Percentiles rank a stretch among this genome's conserved stretches.
These are phyloP conservation scores for Persicaria tinctoria DNA, from an alignment of 148 eudicot genomes.

Conservation along the genomic window DNA sequence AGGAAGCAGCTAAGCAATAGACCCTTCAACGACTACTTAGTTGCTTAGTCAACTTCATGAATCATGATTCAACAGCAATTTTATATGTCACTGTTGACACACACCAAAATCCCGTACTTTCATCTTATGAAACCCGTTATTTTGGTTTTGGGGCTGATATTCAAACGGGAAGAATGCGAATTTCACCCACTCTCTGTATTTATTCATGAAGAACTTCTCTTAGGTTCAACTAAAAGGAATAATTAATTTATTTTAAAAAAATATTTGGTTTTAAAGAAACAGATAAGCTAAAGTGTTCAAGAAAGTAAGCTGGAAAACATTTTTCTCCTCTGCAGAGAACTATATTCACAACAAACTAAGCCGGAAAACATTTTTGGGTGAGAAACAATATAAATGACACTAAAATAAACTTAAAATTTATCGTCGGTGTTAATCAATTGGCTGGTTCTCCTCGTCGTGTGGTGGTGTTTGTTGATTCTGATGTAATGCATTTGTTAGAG, in stretches of 20 bases:
- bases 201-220: not conserved
- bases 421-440: slow-evolving; percentile 3
- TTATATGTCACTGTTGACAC: not conserved
- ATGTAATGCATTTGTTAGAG: not conserved
- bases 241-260: not conserved
- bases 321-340: not conserved
- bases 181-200: not conserved
- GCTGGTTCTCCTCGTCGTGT: not conserved
- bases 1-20: slow-evolving; percentile 13
- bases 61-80: not conserved
- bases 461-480: not conserved
- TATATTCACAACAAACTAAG: not conserved
- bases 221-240: not conserved
- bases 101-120: not conserved
- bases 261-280: not conserved
- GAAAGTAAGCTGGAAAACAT: not conserved
- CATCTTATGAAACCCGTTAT: not conserved
- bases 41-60: slow-evolving; percentile 32
- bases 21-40: slow-evolving; percentile 28
- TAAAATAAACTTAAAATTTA: not conserved
- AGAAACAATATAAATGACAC: not conserved
- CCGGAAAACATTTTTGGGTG: not conserved
- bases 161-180: not conserved
- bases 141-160: not conserved
- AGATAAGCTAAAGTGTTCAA: not conserved